A percentile compares a stretch with the other conserved stretches of the same genome.
These are phyloP conservation scores for Cryptococcus jaspeensis DNA, from an alignment of 1,284 basidiomycete genomes.

Conservation along the genomic window DNA sequence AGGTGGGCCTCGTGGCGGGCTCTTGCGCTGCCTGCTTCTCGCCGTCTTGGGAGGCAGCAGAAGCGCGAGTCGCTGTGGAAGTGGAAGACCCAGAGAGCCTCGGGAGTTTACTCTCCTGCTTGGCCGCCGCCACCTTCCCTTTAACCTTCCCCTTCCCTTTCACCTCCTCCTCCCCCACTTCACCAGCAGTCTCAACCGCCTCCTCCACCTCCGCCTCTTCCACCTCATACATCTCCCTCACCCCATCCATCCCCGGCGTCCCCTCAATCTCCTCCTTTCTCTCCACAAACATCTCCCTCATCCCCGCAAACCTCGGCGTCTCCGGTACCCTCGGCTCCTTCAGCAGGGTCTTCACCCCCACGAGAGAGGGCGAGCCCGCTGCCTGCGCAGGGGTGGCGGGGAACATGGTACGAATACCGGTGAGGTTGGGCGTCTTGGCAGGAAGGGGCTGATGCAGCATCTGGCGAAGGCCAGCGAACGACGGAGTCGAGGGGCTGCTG, in stretches of 20 bases:
- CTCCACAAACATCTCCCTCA: constrained; percentile 27
- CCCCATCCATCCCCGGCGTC: constrained; percentile 25
- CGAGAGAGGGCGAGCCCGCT: constrained; percentile 24
- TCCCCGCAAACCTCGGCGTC: constrained; percentile 27
- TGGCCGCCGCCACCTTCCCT: not conserved
- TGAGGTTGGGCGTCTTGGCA: constrained; percentile 28
- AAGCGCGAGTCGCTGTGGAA: not conserved
- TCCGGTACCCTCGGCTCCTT: constrained; percentile 6
- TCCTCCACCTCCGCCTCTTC: constrained; percentile 15
- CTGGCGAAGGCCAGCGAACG: constrained; percentile 24
- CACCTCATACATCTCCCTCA: constrained; percentile 27
- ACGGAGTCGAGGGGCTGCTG: constrained; percentile 15
- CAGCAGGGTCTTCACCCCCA: constrained; percentile 27
- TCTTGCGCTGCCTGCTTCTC: not conserved
- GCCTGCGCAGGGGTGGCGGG: constrained; percentile 10
- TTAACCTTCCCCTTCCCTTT: not conserved
- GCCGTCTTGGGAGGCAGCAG: not conserved
- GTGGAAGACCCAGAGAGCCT: not conserved
- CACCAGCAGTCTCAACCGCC: not conserved
- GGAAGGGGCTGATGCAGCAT: constrained; percentile 21
- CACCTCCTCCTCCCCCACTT: not conserved
- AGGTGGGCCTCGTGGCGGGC: not conserved
- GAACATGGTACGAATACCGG: constrained; percentile 26
- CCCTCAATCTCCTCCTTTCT: not conserved
- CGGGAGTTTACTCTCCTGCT: not conserved